Evolutionary conservation across 2,329 filamentous ascomycete species (phyloP).

Genomic region (Fusarium setosum): DNA sequence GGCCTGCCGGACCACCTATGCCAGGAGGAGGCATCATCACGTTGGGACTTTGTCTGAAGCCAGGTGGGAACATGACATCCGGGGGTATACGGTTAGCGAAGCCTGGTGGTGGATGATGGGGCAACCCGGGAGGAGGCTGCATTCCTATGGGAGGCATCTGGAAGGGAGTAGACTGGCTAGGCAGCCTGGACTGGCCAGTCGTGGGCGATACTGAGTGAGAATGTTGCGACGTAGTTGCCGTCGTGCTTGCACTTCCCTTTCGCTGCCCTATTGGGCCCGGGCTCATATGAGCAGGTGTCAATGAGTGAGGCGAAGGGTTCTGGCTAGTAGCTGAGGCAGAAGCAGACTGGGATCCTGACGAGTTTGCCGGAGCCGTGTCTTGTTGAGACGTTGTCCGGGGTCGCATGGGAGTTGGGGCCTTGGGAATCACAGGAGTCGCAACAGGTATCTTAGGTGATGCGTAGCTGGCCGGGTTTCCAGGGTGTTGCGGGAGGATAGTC

Average conservation of each 20-base stretch:
- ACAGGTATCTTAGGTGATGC: constrained; percentile 84
- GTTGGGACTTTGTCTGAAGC: constrained; percentile 58
- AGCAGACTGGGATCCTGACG: constrained; percentile 74
- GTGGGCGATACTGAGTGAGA: constrained; percentile 69
- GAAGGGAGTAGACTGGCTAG: constrained; percentile 58
- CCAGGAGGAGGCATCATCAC: constrained; percentile 64
- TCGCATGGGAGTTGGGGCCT: constrained; percentile 83
- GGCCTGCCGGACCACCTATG: constrained; percentile 56
- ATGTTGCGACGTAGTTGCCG: constrained; percentile 43
- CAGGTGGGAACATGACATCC: constrained; percentile 59
- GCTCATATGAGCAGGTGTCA: constrained; percentile 73
- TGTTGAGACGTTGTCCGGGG: constrained; percentile 84
- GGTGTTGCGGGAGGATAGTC: constrained; percentile 67
- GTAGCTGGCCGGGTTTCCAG: constrained; percentile 66
- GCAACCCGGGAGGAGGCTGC: constrained; percentile 55
- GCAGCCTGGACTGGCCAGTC: constrained; percentile 47
- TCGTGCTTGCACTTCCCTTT: constrained; percentile 67
- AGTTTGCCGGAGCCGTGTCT: constrained; percentile 74
- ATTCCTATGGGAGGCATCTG: constrained; percentile 67
- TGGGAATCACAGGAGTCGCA: constrained; percentile 84
- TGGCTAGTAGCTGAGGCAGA: constrained; percentile 61
- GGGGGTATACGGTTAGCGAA: constrained; percentile 70
- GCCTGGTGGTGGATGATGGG: constrained; percentile 55
- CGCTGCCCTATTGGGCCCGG: constrained; percentile 72
- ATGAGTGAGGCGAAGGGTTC: constrained; percentile 68